Base-by-base conservation (phyloP, 345 rosid genomes). In the Raphanus raphanistrum region DNA sequence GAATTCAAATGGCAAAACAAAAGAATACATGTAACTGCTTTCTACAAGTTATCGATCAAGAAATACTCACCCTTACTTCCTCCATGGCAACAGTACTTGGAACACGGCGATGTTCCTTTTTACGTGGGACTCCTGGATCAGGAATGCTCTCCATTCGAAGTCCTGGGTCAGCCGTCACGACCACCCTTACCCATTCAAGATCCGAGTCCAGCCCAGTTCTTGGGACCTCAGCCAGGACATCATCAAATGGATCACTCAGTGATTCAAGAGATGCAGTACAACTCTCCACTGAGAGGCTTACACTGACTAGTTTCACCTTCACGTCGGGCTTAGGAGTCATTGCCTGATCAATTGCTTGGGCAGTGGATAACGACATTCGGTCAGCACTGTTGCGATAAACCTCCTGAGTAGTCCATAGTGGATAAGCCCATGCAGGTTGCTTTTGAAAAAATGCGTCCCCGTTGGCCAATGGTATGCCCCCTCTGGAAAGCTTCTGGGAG, bases 391-490 rank as follows among this genome's bases (percentile, higher is more conserved):
- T 91, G 55, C 99, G 93, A 82, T 95, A 95, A 8, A 71, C 92
- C 79, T 95, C 99, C 83, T 95, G 99, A 31, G 94, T 68, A 84
- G 96, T 92, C 97, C 97, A 87, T 84, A 95, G 84, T 69, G 99
- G 99, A 89, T 89, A 95, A 70, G 99, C 99, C 99, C 98, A 95
- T 54, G 99, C 93, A 80, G 99, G 99, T 36, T 98, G 99, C 86
- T 90, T 91, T 38, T 82, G 98, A 83, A 91, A 76, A 79, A 92
- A 85, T 73, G 92, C 99, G 84, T 95, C 96, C 74, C 99, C 94
- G 78, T 92, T 91, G 72, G 99, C 99, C 41, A 95, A 86, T 72
- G 99, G 99, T 81, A 95, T 95, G 13, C 99, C 99, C 75, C 97
- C 98, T 84, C 82, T 90, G 43, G 96, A 95, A 76, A 92, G 90